Base-by-base conservation (phyloP, 768 basidiomycete genomes). In the Trametes sanguinea region DNA sequence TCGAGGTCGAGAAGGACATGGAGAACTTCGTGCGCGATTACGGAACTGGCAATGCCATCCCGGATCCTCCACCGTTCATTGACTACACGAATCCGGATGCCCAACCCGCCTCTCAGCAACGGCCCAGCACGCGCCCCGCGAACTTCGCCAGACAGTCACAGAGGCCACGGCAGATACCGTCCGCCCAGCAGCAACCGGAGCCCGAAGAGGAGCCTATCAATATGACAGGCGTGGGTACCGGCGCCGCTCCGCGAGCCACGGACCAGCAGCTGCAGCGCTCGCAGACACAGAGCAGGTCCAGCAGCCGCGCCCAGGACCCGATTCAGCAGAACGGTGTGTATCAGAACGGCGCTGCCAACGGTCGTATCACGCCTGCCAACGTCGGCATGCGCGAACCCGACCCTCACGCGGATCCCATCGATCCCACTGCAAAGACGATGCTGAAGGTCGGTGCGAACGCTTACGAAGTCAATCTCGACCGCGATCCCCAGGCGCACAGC, bases 1-100 rank as follows among this genome's bases (percentile, higher is more conserved):
- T 95, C 74, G 95, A 98, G 66, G 85, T 92, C 0, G 89, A 89
- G 37, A 86, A 83, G 52, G 97, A 98, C 67, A 87, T 95, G 81
- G 88, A 94, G 64, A 84, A 83, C 70, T 98, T 98, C 67, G 94
- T 98, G 10, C 84, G 85, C 37, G 85, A 89, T 63, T 94, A 93
- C 69, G 93, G 93, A 3, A 98, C 95, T 2, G 96, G 95, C 40
- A 85, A 83, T 63, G 79, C 84, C 61, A 95, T 98, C 51, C 93
- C 94, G 0, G 94, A 97, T 65, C 85, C 94, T 7, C 94, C 94
- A 16, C 73, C 82, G 16, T 97, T 94, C 74, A 85, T 95, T 73
- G 90, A 94, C 76, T 93, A 92, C 72, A 82, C 84, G 42, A 82
- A 80, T 45, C 82, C 85, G 29, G 85, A 87, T 59, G 83, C 88